Percentiles rank a stretch among this genome's conserved stretches.
Conservation (phyloP, 768 basidiomycete genomes). For the Chalciporus pseudorubinellus region DNA sequence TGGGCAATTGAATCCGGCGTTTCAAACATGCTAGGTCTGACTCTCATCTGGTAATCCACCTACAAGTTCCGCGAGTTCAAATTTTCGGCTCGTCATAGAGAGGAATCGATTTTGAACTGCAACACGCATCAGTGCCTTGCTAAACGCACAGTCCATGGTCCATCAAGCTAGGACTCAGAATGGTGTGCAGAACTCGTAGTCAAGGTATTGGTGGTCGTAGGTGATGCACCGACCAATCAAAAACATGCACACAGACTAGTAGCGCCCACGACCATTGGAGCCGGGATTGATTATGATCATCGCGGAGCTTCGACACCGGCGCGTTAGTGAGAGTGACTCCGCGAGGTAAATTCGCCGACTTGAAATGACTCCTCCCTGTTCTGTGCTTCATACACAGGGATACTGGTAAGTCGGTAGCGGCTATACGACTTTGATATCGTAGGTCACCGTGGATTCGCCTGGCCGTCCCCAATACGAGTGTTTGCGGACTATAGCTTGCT, state of each 20-base stretch:
- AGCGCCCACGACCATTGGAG: slow-evolving; percentile 3
- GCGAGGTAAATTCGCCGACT: not conserved
- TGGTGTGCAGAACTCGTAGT: slow-evolving; percentile 13
- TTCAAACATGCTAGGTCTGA: no score
- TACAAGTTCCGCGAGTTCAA: no score
- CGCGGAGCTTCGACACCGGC: not conserved
- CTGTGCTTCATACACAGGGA: not conserved
- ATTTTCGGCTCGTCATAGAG: no score
- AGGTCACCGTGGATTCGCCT: not conserved
- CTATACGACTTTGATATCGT: not conserved
- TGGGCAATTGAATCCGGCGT: no score
- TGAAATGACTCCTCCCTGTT: not conserved
- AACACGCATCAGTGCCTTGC: no score
- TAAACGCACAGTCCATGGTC: no score
- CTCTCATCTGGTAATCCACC: no score
- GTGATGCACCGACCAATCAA: slow-evolving; percentile 1
- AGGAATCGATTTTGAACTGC: no score
- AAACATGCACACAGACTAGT: no score
- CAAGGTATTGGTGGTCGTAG: slow-evolving; percentile 13
- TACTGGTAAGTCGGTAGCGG: not conserved
- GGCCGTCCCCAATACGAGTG: slow-evolving; percentile 3
- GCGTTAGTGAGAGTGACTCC: not conserved
- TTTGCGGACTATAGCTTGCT: slow-evolving; percentile 5
- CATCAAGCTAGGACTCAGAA: no score
- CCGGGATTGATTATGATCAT: not conserved